A percentile compares a stretch with the other conserved stretches of the same genome.
Evolutionary conservation across 2,329 filamentous ascomycete species (phyloP).

Genomic region (Herpotrichia juniperi): DNA sequence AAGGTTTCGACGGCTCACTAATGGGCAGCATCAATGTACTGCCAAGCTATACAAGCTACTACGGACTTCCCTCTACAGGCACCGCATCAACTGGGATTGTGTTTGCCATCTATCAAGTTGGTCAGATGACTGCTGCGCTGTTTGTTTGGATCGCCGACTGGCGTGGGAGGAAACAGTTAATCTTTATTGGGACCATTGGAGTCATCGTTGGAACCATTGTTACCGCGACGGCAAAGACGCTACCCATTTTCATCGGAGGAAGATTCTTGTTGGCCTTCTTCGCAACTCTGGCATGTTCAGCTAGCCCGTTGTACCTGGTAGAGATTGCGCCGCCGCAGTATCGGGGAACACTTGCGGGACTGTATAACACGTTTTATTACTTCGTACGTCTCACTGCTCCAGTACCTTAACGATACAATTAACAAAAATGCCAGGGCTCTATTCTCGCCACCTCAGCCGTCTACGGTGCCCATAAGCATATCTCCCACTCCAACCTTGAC

Average conservation of each 20-base stretch:
- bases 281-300: constrained; percentile 40
- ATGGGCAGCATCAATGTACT: constrained; percentile 55
- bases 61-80: constrained; percentile 41
- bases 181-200: constrained; percentile 49
- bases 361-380: constrained; percentile 41
- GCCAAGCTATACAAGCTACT: constrained; percentile 51
- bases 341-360: constrained; percentile 32
- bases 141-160: constrained; percentile 55
- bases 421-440: constrained; percentile 19
- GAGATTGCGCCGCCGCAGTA: constrained; percentile 35
- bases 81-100: constrained; percentile 52
- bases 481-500: constrained; percentile 22
- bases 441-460: constrained; percentile 29
- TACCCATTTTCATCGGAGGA: constrained; percentile 31
- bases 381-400: constrained; percentile 22
- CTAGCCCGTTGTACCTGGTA: constrained; percentile 28
- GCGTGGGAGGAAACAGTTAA: constrained; percentile 51
- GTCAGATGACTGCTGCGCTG: constrained; percentile 51
- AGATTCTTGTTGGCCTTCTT: constrained; percentile 31
- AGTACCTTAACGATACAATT: constrained; percentile 22
- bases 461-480: constrained; percentile 28
- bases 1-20: constrained; percentile 51
- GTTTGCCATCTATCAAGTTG: constrained; percentile 51
- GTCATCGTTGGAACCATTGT: constrained; percentile 29
- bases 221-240: constrained; percentile 25